Evolutionary conservation across 768 basidiomycete species (phyloP), one percentile per base, ranked within the genome.

Genomic region (Kwoniella mangroviensis): DNA sequence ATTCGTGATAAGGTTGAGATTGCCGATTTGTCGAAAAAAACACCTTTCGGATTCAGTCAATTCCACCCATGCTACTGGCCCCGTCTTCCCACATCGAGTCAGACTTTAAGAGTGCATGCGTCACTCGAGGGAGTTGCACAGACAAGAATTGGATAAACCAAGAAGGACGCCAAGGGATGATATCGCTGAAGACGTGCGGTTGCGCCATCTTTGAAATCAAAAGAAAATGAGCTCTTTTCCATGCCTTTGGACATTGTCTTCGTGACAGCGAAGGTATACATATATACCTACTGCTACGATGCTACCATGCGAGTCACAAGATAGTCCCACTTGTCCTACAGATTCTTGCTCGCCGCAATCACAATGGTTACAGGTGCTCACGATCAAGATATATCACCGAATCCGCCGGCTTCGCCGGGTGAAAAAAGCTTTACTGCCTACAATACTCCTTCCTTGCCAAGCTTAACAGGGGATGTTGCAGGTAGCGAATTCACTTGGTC

Each of bases 401-500:
- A 17, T 15, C 21, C 28, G 26, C 56, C 26, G 2, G 24, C 24
- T 7, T 57, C 56, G 9, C 26, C 26, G 22, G 56, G 28, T 19
- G 56, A 57, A 24, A 57, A 57, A 19, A 57, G 56, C 56, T 34
- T 57, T 11, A 24, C 12, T 15, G 56, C 22, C 22, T 15, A 28
- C 26, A 26, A 57, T 9, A 22, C 22, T 2, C 21, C 61, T 26
- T 19, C 28, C 22, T 26, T 22, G 21, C 41, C 42, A 7, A 21
- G 40, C 19, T 6, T 19, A 3, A n/a, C 21, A 24, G 45, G 49
- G n/a, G 45, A 12, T 21, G 24, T 17, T 21, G 22, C 22, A 21
- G 21, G 12, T 19, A 13, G 24, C 42, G 61, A 51, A 24, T n/a
- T 63, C 51, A 40, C 62, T 5, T 66, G 65, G 65, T 64, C 65